phyloP scores from a whole-genome alignment of 345 rosid genomes.

The Gossypium arboreum region DNA sequence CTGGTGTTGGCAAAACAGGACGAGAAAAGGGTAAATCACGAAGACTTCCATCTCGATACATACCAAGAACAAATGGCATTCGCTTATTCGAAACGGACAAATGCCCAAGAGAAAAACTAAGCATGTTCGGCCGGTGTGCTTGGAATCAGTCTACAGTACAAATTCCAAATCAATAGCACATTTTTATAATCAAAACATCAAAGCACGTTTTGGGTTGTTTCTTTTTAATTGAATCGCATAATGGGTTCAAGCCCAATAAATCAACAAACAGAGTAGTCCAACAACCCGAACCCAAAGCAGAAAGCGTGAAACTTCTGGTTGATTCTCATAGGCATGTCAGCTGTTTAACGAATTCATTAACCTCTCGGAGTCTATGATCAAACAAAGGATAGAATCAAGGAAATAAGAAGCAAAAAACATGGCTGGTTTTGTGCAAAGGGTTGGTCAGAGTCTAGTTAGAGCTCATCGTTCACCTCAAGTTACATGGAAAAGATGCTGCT shows the following conservation, averaged over 20 bases:
- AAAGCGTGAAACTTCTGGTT: constrained; percentile 4
- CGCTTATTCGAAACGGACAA: constrained; percentile 24
- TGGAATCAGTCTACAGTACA: not conserved
- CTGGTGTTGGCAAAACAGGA: constrained; percentile 3
- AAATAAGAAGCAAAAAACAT: not conserved
- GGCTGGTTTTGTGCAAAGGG: not conserved
- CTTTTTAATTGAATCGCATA: not conserved
- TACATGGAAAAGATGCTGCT: constrained; percentile 20
- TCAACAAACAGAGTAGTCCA: not conserved
- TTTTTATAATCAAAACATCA: not conserved
- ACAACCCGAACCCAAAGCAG: not conserved
- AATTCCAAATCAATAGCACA: not conserved
- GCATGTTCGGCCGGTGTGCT: constrained; percentile 13
- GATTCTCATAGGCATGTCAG: not conserved
- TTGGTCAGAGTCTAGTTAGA: not conserved
- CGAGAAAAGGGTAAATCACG: constrained; percentile 4
- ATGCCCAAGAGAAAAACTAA: constrained; percentile 10
- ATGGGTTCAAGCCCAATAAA: not conserved
- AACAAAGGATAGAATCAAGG: not conserved
- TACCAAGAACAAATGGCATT: constrained; percentile 34
- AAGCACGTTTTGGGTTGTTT: not conserved
- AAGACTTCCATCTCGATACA: constrained; percentile 29
- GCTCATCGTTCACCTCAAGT: not conserved
- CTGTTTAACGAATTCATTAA: not conserved
- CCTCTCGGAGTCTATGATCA: not conserved